Evolutionary conservation across 805 yeast species (phyloP).

Genomic region (Hanseniaspora occidentalis): DNA sequence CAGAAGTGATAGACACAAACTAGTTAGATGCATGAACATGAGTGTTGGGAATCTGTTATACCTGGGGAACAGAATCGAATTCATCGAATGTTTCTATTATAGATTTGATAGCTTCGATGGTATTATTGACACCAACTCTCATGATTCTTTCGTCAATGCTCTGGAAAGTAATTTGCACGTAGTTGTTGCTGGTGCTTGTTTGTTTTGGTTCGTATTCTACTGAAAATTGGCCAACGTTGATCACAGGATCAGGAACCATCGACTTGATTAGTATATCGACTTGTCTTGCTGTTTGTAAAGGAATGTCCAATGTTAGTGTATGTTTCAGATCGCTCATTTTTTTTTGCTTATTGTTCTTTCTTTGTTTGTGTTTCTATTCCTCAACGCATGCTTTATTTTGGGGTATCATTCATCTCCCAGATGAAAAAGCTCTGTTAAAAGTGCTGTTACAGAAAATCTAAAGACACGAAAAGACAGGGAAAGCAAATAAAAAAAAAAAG

Average conservation of each 20-base stretch:
- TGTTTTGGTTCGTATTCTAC: constrained; percentile 32
- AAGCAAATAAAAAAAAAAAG: too few relatives aligned
- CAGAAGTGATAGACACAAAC: too few relatives aligned
- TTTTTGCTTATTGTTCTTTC: too few relatives aligned
- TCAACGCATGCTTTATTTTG: too few relatives aligned
- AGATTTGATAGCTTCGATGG: constrained; percentile 65
- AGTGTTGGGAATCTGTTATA: too few relatives aligned
- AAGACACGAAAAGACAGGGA: too few relatives aligned
- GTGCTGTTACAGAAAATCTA: too few relatives aligned
- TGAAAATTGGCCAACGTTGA: constrained; percentile 52
- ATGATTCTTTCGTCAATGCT: constrained; percentile 64
- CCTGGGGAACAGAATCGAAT: constrained; percentile 27
- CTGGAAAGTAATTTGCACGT: constrained; percentile 35
- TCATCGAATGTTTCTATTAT: constrained; percentile 72
- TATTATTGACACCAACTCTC: constrained; percentile 74
- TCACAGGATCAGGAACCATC: constrained; percentile 68
- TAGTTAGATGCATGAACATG: too few relatives aligned
- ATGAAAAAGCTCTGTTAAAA: too few relatives aligned
- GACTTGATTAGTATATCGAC: constrained; percentile 53
- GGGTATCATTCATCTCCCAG: too few relatives aligned
- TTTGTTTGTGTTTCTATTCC: too few relatives aligned
- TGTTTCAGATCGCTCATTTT: neutral
- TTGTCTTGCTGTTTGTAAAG: constrained; percentile 46
- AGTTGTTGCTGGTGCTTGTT: constrained; percentile 3
- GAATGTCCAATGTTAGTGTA: constrained; percentile 37